Percentiles rank a stretch among this genome's conserved stretches.
Evolutionary conservation across 306 rosid genomes (phyloP).

Genomic region (Lathyrus tuberosus): DNA sequence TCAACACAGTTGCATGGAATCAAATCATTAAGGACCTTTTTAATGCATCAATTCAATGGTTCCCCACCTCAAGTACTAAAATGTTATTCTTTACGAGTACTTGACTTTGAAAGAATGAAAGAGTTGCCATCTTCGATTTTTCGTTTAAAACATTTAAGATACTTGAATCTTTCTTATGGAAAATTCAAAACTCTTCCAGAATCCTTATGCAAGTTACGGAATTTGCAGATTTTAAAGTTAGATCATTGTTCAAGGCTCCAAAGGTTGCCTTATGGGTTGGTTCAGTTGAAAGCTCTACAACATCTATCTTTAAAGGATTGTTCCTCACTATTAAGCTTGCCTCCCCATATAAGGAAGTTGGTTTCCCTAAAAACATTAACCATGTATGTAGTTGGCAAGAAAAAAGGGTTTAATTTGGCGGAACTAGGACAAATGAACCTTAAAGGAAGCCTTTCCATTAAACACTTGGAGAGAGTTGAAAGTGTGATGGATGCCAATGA

Average conservation of each 20-base stretch:
- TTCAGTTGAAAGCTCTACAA: slow-evolving; percentile 8
- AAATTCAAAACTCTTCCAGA: background rate
- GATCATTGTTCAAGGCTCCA: fast-evolving
- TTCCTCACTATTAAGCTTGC: background rate
- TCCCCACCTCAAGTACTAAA: background rate
- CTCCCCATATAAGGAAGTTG: slow-evolving; percentile 16
- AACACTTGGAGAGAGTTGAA: slow-evolving; percentile 25
- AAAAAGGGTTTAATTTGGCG: slow-evolving; percentile 19
- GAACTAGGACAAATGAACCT: slow-evolving; percentile 24
- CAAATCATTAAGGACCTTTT: background rate
- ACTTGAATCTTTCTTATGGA: background rate
- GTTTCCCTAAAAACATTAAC: slow-evolving; percentile 18
- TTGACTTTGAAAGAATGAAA: fast-evolving
- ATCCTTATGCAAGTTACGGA: background rate
- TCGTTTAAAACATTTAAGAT: slow-evolving; percentile 24
- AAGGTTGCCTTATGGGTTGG: slow-evolving; percentile 1
- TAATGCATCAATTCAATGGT: background rate
- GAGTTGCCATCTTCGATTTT: background rate
- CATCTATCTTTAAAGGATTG: background rate
- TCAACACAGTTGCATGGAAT: no score
- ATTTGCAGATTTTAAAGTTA: slow-evolving; percentile 30
- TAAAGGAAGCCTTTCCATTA: slow-evolving; percentile 29
- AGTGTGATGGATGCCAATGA: background rate
- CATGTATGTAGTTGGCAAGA: background rate
- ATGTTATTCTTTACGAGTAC: slow-evolving; percentile 1